Percentiles rank a stretch among this genome's conserved stretches.
Evolutionary conservation across 441 rosid genomes (phyloP).

Genomic region (Populus hybrid): DNA sequence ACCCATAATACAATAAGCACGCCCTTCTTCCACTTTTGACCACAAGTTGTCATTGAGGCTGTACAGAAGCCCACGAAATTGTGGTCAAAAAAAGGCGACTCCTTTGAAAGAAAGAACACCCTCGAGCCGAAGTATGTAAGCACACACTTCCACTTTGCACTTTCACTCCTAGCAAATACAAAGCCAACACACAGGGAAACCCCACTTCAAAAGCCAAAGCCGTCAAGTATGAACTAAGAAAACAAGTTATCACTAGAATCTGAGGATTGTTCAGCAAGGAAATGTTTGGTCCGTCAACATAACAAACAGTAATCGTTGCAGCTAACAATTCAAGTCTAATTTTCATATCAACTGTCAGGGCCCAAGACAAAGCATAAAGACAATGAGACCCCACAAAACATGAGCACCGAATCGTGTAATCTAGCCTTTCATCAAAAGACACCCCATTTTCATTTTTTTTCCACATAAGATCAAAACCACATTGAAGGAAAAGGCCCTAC

Average conservation of each 20-base stretch:
- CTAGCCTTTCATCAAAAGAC: constrained; percentile 5
- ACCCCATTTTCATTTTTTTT: neutral
- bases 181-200: neutral
- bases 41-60: constrained; percentile 15
- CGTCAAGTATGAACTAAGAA: neutral
- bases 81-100: constrained; percentile 13
- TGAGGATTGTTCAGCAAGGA: neutral
- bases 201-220: neutral
- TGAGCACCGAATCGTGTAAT: constrained; percentile 13
- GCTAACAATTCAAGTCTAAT: neutral
- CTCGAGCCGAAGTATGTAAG: neutral
- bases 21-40: neutral
- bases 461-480: neutral
- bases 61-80: constrained; percentile 6
- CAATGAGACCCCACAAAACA: constrained; percentile 9
- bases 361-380: neutral
- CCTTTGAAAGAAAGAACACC: neutral
- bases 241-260: no score
- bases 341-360: neutral
- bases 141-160: neutral
- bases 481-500: constrained; percentile 24
- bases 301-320: neutral
- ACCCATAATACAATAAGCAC: neutral
- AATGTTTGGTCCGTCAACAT: neutral
- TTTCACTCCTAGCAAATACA: neutral